Conservation (phyloP, 306 rosid genomes). For the Macrotyloma uniflorum region DNA sequence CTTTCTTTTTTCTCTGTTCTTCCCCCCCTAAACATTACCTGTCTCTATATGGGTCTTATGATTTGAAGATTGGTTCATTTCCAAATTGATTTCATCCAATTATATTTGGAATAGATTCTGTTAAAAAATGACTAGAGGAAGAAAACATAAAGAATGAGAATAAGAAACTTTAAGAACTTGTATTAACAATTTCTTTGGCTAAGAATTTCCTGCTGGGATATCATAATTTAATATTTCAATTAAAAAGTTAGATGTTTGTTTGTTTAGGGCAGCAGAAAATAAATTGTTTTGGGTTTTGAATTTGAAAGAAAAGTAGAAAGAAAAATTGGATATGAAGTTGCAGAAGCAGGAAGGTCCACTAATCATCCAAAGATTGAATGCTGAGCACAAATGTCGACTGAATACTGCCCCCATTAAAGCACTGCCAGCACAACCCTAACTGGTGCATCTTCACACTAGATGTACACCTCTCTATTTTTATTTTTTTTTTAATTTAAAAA, state of each 20-base stretch:
- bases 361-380: not conserved
- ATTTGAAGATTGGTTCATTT: not conserved
- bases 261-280: too few species aligned
- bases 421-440: too few species aligned
- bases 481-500: too few species aligned
- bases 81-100: not conserved
- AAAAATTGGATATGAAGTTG: not conserved
- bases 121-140: not conserved
- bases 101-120: constrained; percentile 5
- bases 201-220: not conserved
- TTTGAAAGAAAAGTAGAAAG: too few species aligned
- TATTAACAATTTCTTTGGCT: not conserved
- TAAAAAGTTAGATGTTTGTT: too few species aligned
- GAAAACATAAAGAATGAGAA: constrained; percentile 19
- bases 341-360: not conserved
- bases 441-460: too few species aligned
- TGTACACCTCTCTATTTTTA: too few species aligned
- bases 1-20: not conserved
- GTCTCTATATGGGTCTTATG: not conserved
- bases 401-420: too few species aligned
- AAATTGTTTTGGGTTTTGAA: not conserved
- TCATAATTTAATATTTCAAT: not conserved
- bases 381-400: not conserved
- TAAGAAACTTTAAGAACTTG: constrained; percentile 5
- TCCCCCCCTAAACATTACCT: constrained; percentile 15